Evolutionary conservation across 805 yeast genomes (phyloP), one percentile per base, ranked within the genome.

Genomic region (Blastobotrys terrestris): DNA sequence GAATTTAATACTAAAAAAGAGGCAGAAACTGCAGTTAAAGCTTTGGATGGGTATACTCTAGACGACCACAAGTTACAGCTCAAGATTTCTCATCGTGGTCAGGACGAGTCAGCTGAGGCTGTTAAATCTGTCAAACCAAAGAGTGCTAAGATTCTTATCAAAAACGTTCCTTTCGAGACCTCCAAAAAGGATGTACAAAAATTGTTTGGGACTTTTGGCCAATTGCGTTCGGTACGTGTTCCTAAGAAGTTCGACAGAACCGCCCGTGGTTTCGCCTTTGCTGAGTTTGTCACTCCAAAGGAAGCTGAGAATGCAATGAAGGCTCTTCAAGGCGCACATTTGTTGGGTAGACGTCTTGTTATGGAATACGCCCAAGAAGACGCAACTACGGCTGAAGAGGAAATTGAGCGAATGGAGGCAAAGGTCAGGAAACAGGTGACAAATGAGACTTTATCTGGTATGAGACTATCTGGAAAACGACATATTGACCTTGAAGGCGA

Each of bases 261-360:
- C 39, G 95, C 97, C 11, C 83, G 99, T 67, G 99, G 99, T 67
- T 94, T 94, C 75, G 99, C 98, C 0, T 94, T 94, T 68, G 96
- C 95, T 46, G 99, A 94, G 71, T 94, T 86, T 66, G 74, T 86
- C 8, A 73, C 94, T 42, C 77, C 87, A 19, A 83, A 88, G 67
- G 99, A 94, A 69, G 97, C 99, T 1, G 96, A 86, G 66, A 81
- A 77, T 65, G 99, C 98, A 13, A 86, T 94, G 92, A 84, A 85
- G 61, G 92, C 91, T 66, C 78, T 94, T 58, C 86, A 84, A 66
- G 99, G 99, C 55, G 97, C 95, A 2, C 99, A 94, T 77, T 84
- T 94, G 72, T 77, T 94, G 49, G 99, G 99, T 35, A 85, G 99
- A 73, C 79, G 97, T 59, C 75, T 94, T 59, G 96, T 92, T 11